Evolutionary conservation across 176 grass and related monocot species (phyloP).

Genomic region (Zoysia pacifica): DNA sequence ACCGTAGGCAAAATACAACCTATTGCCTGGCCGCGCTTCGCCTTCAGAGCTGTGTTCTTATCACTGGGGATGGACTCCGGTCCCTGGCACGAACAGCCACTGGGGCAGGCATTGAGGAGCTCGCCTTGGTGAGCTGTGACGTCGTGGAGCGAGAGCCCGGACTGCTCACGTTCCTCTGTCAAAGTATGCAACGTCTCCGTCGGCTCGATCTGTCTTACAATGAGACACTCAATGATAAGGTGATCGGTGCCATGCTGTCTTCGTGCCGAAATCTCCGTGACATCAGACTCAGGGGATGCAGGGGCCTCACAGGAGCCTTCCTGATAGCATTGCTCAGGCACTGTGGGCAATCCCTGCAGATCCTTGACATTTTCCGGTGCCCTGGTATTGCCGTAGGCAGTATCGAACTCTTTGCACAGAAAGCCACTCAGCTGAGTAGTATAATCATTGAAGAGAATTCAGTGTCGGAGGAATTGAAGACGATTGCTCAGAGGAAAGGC

Average conservation of each 20-base stretch:
- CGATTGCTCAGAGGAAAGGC: constrained; percentile 47
- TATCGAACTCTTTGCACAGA: constrained; percentile 55
- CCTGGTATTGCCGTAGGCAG: constrained; percentile 42
- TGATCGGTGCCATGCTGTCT: constrained; percentile 74
- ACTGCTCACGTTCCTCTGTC: constrained; percentile 74
- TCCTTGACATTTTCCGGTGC: constrained; percentile 70
- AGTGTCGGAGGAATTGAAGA: constrained; percentile 46
- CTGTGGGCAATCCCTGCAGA: constrained; percentile 57
- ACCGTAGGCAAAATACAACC: background rate
- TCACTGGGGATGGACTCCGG: constrained; percentile 81
- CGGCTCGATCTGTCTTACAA: constrained; percentile 83
- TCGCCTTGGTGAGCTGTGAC: constrained; percentile 86
- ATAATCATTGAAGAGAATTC: constrained; percentile 62
- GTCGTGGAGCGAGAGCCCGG: constrained; percentile 77
- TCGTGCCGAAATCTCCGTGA: constrained; percentile 74
- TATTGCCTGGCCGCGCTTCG: constrained; percentile 54
- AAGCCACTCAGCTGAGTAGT: constrained; percentile 49
- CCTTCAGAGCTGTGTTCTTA: constrained; percentile 87
- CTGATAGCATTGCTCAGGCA: constrained; percentile 60
- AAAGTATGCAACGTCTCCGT: constrained; percentile 72
- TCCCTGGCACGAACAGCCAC: constrained; percentile 65
- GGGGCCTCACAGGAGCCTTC: constrained; percentile 44
- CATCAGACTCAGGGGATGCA: constrained; percentile 79
- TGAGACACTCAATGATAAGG: constrained; percentile 73
- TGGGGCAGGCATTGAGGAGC: constrained; percentile 71